Evolutionary conservation across 2,329 filamentous ascomycete genomes (phyloP), one percentile per base, ranked within the genome.

Genomic region (Pyrenophora graminea): DNA sequence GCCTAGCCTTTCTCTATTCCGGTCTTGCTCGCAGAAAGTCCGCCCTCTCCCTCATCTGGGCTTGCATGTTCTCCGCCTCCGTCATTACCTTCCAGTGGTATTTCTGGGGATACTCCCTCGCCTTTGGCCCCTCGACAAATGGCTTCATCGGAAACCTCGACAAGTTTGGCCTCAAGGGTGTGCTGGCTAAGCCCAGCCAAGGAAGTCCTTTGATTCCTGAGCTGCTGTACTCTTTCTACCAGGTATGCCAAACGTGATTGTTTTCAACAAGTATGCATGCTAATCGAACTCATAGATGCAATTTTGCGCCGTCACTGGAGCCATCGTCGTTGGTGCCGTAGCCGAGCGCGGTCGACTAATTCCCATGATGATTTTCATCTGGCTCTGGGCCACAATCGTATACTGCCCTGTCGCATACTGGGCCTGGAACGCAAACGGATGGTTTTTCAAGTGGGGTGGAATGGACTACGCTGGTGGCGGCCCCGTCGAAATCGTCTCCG

Each of bases 61-160:
- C 93, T 12, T 91, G 89, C 77, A 95, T 99, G 90, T 93, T 89
- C 74, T 94, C 91, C 39, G 89, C 89, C 71, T 92, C 90, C 40
- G 86, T 97, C 70, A 82, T 97, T 73, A 88, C 90, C 49, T 97
- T 99, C 80, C 94, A 99, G 79, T 99, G 94, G 94, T 97, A 97
- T 71, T 97, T 99, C 75, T 97, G 94, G 93, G 94, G 94, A 32
- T 99, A 96, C 76, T 96, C 93, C 12, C 81, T 99, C 55, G 92
- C 93, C 45, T 97, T 97, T 77, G 94, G 89, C 68, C 81, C 83
- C 37, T 89, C 87, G 4, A 91, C 84, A 62, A 97, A 90, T 77
- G 88, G 90, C 45, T 97, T 89, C 78, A 97, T 99, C 69, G 94
- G 94, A 48, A 85, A 97, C 73, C 78, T 99, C 48, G 82, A 86